These are phyloP conservation scores for Debaryomycetaceae sp. DNA, from an alignment of 1,139 yeast species.

Conservation along the genomic window DNA sequence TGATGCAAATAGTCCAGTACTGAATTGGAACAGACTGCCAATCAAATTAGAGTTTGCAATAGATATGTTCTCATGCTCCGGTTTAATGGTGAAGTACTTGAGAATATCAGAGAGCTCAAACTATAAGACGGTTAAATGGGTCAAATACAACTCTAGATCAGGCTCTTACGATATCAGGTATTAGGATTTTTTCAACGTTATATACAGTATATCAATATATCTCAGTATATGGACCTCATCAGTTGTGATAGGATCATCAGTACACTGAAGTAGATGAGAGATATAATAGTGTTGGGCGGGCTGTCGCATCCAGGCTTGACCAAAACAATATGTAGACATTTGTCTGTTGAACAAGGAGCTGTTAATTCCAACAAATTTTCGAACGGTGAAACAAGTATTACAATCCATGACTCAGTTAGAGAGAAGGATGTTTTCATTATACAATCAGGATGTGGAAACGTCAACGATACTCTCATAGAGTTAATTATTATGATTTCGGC, in stretches of 20 bases:
- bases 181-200: slow-evolving; percentile 16
- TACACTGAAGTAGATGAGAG: slow-evolving; percentile 48
- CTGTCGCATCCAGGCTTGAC: slow-evolving; percentile 69
- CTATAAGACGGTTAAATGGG: slow-evolving; percentile 83
- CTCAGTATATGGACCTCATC: background rate
- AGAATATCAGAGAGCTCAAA: slow-evolving; percentile 64
- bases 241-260: background rate
- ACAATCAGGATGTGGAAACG: slow-evolving; percentile 82
- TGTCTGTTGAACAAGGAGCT: slow-evolving; percentile 59
- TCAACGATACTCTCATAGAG: slow-evolving; percentile 88
- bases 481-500: slow-evolving; percentile 86
- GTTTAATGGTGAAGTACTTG: slow-evolving; percentile 69
- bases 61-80: slow-evolving; percentile 77
- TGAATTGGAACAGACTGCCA: slow-evolving; percentile 71
- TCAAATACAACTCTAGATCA: slow-evolving; percentile 67
- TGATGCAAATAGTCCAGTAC: slow-evolving; percentile 7
- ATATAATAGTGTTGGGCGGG: slow-evolving; percentile 74
- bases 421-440: slow-evolving; percentile 90
- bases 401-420: slow-evolving; percentile 78
- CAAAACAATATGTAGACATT: slow-evolving; percentile 55
- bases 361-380: slow-evolving; percentile 57
- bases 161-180: slow-evolving; percentile 80
- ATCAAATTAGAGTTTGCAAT: slow-evolving; percentile 66
- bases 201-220: slow-evolving; percentile 1
- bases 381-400: slow-evolving; percentile 90